Evolutionary conservation across 495 filamentous ascomycete genomes (phyloP).

Genomic region (Aspergillus bridgeri): DNA sequence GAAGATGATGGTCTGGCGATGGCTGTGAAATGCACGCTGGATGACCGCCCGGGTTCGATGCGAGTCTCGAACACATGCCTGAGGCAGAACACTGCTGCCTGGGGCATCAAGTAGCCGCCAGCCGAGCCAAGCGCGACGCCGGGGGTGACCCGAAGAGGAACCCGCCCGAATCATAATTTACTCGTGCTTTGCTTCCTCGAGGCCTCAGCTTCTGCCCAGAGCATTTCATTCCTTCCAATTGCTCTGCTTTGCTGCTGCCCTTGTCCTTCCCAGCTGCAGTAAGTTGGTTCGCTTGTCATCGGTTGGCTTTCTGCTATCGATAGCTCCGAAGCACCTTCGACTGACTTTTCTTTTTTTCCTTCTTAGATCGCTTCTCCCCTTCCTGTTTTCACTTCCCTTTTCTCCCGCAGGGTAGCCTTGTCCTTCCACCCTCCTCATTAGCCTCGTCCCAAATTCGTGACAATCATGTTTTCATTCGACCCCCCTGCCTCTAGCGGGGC

Average conservation of each 20-base stretch:
- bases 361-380: slow-evolving; percentile 12
- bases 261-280: not conserved
- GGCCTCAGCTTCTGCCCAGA: not conserved
- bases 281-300: not conserved
- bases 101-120: slow-evolving; percentile 17
- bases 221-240: not conserved
- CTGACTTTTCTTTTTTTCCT: slow-evolving; percentile 11
- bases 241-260: not conserved
- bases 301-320: not conserved
- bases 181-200: not conserved
- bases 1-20: slow-evolving; percentile 24
- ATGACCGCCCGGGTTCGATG: slow-evolving; percentile 27
- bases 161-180: slow-evolving; percentile 1
- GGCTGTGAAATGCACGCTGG: not conserved
- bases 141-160: not conserved
- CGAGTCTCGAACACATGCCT: slow-evolving; percentile 38
- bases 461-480: slow-evolving; percentile 34
- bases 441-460: slow-evolving; percentile 23
- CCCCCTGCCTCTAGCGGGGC: slow-evolving; percentile 32
- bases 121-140: slow-evolving; percentile 20
- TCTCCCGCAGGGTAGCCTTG: slow-evolving; percentile 21
- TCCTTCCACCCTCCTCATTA: slow-evolving; percentile 19
- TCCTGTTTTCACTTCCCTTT: not conserved
- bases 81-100: slow-evolving; percentile 22
- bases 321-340: not conserved